Evolutionary conservation across 2,329 filamentous ascomycete species (phyloP).

Genomic region (Alternaria consortialis): DNA sequence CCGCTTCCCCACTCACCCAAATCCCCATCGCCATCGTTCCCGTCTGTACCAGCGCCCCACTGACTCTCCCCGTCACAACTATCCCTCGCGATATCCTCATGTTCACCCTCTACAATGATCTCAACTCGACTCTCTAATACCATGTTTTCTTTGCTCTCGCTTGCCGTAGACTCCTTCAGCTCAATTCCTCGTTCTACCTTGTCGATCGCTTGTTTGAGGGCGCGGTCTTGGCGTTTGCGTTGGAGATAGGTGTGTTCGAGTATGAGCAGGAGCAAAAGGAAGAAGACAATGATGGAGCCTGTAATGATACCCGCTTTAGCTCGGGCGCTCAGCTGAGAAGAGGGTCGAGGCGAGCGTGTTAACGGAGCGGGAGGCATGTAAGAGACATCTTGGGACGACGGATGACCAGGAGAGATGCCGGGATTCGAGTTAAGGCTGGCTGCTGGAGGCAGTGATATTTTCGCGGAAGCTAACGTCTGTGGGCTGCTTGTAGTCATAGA

Average conservation of each 20-base stretch:
- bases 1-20: constrained; percentile 27
- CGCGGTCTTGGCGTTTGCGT: constrained; percentile 25
- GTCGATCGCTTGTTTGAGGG: constrained; percentile 26
- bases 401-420: not conserved
- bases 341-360: not conserved
- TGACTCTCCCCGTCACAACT: not conserved
- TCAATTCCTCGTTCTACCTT: constrained; percentile 30
- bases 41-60: constrained; percentile 15
- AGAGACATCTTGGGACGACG: not conserved
- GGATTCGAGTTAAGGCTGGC: not conserved
- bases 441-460: not conserved
- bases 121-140: constrained; percentile 38
- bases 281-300: constrained; percentile 11
- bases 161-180: not conserved
- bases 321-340: constrained; percentile 11
- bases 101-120: constrained; percentile 31
- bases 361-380: not conserved
- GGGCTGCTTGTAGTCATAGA: not conserved
- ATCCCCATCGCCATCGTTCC: constrained; percentile 11
- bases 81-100: constrained; percentile 14
- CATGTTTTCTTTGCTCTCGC: constrained; percentile 33
- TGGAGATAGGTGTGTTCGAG: constrained; percentile 29
- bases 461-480: not conserved
- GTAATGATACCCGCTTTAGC: constrained; percentile 18
- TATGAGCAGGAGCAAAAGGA: constrained; percentile 17